phyloP scores from a whole-genome alignment of 2,329 filamentous ascomycete genomes.

The Lachnellula arida region DNA sequence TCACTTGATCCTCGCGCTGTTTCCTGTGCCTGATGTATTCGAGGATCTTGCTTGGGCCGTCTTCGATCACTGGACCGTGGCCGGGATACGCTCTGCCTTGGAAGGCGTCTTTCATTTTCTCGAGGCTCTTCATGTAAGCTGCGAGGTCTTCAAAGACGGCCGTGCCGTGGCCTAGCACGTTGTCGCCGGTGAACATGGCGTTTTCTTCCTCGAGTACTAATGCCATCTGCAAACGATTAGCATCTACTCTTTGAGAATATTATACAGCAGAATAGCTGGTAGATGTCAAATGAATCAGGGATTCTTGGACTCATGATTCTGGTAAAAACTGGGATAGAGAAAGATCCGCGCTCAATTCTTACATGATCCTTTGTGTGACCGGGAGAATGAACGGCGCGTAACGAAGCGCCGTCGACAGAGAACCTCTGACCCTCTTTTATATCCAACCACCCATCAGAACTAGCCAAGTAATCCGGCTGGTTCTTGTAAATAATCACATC shows the following conservation, averaged over 20 bases:
- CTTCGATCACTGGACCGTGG: slow-evolving; percentile 73
- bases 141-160: slow-evolving; percentile 76
- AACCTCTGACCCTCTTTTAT: slow-evolving; percentile 54
- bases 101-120: slow-evolving; percentile 63
- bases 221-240: slow-evolving; percentile 44
- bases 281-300: no score
- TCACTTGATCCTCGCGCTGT: slow-evolving; percentile 73
- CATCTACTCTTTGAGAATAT: no score
- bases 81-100: slow-evolving; percentile 75
- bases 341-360: no score
- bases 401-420: slow-evolving; percentile 54
- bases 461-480: slow-evolving; percentile 39
- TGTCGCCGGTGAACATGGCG: slow-evolving; percentile 85
- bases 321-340: no score
- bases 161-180: slow-evolving; percentile 81
- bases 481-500: slow-evolving; percentile 62
- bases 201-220: slow-evolving; percentile 73
- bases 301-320: no score
- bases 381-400: slow-evolving; percentile 62
- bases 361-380: slow-evolving; percentile 76
- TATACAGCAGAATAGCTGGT: no score
- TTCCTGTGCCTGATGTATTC: slow-evolving; percentile 83
- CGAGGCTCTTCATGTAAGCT: slow-evolving; percentile 63
- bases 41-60: slow-evolving; percentile 64
- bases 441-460: slow-evolving; percentile 40